Evolutionary conservation across 805 yeast species (phyloP).

Genomic region (Clavispora asparagi): DNA sequence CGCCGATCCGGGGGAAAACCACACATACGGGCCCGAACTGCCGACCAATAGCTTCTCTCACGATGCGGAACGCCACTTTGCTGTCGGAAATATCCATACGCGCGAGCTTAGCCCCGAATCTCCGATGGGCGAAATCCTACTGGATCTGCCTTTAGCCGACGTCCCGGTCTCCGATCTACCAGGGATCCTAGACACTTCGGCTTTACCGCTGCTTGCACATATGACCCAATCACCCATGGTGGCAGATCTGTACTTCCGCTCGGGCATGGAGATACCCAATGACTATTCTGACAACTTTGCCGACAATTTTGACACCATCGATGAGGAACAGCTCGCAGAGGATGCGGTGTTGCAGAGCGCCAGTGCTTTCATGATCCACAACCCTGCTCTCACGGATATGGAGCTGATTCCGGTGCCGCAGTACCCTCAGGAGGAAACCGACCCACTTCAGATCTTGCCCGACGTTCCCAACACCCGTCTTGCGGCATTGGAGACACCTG

Average conservation of each 20-base stretch:
- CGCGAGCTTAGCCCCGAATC: not conserved
- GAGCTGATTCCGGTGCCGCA: not conserved
- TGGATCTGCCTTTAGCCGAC: not conserved
- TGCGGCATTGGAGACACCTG: not conserved
- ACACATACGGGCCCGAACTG: not conserved
- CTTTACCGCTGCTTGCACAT: not conserved
- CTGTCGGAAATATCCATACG: no score
- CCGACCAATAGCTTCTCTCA: not conserved
- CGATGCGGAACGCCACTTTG: not conserved
- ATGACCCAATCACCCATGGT: slow-evolving; percentile 10
- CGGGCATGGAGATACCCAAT: slow-evolving; percentile 3
- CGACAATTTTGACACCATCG: slow-evolving; percentile 1
- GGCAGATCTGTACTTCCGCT: slow-evolving; percentile 11
- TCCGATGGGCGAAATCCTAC: not conserved
- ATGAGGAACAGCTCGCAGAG: not conserved
- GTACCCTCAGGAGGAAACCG: not conserved
- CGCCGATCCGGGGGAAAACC: not conserved
- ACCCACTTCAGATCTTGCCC: not conserved
- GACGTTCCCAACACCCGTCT: not conserved
- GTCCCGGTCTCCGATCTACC: not conserved
- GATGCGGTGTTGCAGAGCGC: slow-evolving; percentile 1
- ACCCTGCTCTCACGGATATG: not conserved
- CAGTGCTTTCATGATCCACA: not conserved
- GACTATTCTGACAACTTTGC: not conserved
- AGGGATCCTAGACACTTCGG: not conserved